Percentiles rank a stretch among this genome's conserved stretches.
Conservation (phyloP, 495 filamentous ascomycete species). For the Xylaria bambusicola region DNA sequence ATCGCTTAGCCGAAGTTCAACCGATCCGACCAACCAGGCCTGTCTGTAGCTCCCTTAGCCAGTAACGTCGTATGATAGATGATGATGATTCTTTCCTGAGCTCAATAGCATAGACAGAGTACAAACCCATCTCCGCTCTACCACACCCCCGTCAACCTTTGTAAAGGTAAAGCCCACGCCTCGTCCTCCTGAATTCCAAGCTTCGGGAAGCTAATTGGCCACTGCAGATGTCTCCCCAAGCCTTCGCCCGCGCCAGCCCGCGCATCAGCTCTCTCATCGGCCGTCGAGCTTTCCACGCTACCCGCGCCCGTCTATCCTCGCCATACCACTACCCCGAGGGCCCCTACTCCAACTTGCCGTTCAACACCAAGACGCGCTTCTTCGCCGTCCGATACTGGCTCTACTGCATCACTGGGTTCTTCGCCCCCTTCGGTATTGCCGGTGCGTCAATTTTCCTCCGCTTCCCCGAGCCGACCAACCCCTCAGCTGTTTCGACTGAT, state of each 20-base stretch:
- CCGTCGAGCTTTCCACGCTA: slow-evolving; percentile 93
- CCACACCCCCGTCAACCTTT: slow-evolving; percentile 12
- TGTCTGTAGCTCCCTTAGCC: neutral
- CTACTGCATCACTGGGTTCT: slow-evolving; percentile 78
- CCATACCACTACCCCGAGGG: slow-evolving; percentile 99
- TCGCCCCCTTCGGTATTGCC: slow-evolving; percentile 77
- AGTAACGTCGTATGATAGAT: slow-evolving; percentile 8
- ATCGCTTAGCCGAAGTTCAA: slow-evolving; percentile 3
- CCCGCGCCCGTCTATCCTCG: slow-evolving; percentile 79
- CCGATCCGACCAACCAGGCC: neutral
- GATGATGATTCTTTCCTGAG: slow-evolving; percentile 14
- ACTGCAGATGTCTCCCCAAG: slow-evolving; percentile 79
- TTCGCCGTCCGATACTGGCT: slow-evolving; percentile 83
- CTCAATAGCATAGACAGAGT: slow-evolving; percentile 14
- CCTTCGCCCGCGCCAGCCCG: slow-evolving; percentile 65
- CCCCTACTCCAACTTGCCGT: slow-evolving; percentile 89
- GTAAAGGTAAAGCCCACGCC: slow-evolving; percentile 19
- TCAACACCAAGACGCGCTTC: slow-evolving; percentile 86
- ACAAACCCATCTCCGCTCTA: slow-evolving; percentile 23
- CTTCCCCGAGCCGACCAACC: neutral
- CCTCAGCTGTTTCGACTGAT: neutral
- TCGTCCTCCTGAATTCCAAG: neutral
- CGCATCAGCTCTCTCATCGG: slow-evolving; percentile 65
- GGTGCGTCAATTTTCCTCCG: slow-evolving; percentile 56
- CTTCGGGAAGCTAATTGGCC: slow-evolving; percentile 30